Base-by-base conservation (phyloP, 768 basidiomycete species). In the Lentinula raphanica region DNA sequence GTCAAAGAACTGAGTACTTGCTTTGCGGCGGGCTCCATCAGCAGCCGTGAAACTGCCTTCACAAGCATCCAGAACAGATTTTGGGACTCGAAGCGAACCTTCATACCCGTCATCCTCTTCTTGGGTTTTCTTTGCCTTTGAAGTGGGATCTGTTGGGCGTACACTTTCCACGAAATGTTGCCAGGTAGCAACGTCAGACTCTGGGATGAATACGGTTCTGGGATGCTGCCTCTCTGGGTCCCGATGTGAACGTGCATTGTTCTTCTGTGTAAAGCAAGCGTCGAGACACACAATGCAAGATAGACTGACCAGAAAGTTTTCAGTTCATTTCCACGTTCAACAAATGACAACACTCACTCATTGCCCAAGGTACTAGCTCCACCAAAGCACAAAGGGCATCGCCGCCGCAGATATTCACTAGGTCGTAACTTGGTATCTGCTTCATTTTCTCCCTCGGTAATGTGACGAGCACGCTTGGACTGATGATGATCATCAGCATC, bases 181-280 rank as follows among this genome's bases (percentile, higher is more conserved):
- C 60, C 67, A 67, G 1, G 35, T 15, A 8, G 58, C 32, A 5
- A 69, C 64, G 5, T 67, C 62, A 3, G 4, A 35, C 19, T 66
- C 50, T 0, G 66, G 50, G 0, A 72, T 35, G 56, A 69, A 72
- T 3, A 66, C 55, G 0, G 67, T 59, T 0, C 59, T 49, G 0
- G 68, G 65, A 56, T 70, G 68, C 0, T 23, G 25, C 23, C 36
- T 27, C n/a, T 65, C 60, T 0, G 65, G 63, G 44, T 68, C 64
- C 2, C 58, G 62, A 9, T 49, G 39, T 3, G 9, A 5, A 15
- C 61, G 32, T 0, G 50, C 60, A 38, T 62, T 48, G 1, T 62
- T 62, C 53, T 73, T 72, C 56, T 74, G 72, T 25, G 65, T 69
- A 45, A 75, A 73, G 58, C 68, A 70, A 0, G 65, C 68, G 60